Evolutionary conservation across 306 rosid genomes (phyloP).

Genomic region (Vigna reflexopilosa): DNA sequence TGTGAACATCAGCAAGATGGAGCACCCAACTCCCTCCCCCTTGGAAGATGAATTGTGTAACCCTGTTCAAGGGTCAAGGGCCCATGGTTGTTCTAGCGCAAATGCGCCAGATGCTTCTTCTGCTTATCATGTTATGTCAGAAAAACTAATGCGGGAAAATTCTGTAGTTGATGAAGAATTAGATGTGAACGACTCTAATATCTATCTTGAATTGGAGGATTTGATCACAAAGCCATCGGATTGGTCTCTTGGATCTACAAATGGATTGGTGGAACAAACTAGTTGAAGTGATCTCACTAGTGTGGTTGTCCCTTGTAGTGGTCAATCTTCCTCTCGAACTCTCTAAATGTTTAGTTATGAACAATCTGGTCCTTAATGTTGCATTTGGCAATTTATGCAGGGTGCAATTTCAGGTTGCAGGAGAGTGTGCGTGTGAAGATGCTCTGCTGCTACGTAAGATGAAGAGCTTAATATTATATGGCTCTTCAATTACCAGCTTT

Average conservation of each 20-base stretch:
- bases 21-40: constrained; percentile 34
- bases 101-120: constrained; percentile 46
- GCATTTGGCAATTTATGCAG: constrained; percentile 21
- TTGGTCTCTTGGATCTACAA: constrained; percentile 61
- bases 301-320: constrained; percentile 38
- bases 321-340: constrained; percentile 32
- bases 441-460: background rate
- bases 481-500: constrained; percentile 32
- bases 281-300: constrained; percentile 50
- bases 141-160: constrained; percentile 53
- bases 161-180: constrained; percentile 57
- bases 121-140: constrained; percentile 63
- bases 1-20: constrained; percentile 27
- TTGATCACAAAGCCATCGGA: constrained; percentile 71
- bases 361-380: background rate
- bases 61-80: constrained; percentile 40
- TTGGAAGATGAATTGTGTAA: constrained; percentile 47
- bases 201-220: constrained; percentile 83
- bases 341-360: background rate
- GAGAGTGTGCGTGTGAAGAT: background rate
- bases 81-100: constrained; percentile 8
- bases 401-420: constrained; percentile 42
- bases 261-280: constrained; percentile 63
- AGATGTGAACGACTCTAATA: constrained; percentile 63
- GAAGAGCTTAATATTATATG: constrained; percentile 34